phyloP scores from a whole-genome alignment of 2,329 filamentous ascomycete genomes.

The Aspergillus fructus region DNA sequence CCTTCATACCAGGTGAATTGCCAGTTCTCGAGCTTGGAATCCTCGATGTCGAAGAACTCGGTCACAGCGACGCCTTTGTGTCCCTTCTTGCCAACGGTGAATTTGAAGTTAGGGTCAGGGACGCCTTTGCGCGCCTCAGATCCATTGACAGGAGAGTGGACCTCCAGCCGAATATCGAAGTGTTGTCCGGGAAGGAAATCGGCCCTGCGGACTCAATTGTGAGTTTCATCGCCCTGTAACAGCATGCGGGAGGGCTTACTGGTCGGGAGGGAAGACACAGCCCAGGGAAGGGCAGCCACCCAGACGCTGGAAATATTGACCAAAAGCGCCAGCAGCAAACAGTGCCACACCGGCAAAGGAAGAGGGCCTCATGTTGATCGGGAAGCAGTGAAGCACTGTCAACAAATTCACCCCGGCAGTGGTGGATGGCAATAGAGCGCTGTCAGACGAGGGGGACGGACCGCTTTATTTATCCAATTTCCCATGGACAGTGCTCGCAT shows the following conservation, averaged over 20 bases:
- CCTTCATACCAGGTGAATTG: slow-evolving; percentile 80
- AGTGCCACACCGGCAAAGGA: slow-evolving; percentile 24
- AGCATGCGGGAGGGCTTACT: slow-evolving; percentile 37
- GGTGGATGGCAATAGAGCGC: slow-evolving; percentile 1
- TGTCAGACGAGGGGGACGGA: neutral
- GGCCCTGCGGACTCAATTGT: slow-evolving; percentile 47
- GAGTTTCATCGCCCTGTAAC: neutral
- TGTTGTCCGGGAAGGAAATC: slow-evolving; percentile 82
- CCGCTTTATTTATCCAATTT: slow-evolving; percentile 8
- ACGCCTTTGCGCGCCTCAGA: slow-evolving; percentile 72
- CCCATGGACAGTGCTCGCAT: slow-evolving; percentile 6
- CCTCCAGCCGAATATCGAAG: slow-evolving; percentile 80
- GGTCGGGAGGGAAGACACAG: slow-evolving; percentile 59
- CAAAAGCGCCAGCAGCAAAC: slow-evolving; percentile 30
- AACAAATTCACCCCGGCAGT: slow-evolving; percentile 6
- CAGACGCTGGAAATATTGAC: slow-evolving; percentile 57
- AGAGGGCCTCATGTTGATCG: slow-evolving; percentile 26
- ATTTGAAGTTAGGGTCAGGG: slow-evolving; percentile 69
- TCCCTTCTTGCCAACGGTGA: slow-evolving; percentile 69
- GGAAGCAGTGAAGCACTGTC: neutral
- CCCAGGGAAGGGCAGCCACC: slow-evolving; percentile 57
- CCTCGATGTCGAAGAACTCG: slow-evolving; percentile 67
- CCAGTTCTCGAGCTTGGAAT: slow-evolving; percentile 77
- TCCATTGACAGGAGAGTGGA: slow-evolving; percentile 78
- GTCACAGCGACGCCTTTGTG: slow-evolving; percentile 55